Base-by-base conservation (phyloP, 495 filamentous ascomycete genomes). In the Margaritispora aquatica region DNA sequence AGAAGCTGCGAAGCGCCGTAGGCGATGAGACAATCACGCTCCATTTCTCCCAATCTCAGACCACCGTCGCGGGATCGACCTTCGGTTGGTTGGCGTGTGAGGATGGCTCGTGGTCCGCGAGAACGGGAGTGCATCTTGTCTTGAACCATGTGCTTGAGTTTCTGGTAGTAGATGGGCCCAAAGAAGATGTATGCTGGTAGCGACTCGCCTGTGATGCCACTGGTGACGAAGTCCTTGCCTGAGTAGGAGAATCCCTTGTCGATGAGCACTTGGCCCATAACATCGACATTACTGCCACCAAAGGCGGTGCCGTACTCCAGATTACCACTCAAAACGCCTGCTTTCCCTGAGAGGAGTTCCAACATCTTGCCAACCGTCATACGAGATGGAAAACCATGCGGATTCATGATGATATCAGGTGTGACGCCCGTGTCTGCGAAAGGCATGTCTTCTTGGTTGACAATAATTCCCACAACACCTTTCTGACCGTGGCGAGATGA, bases 341-440 rank as follows among this genome's bases (percentile, higher is more conserved):
- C 93, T 73, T 99, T 99, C 50, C 95, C 95, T 0, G 93, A 88
- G 13, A 99, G 79, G 46, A 96, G 86, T 71, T 99, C 94, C 53
- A 99, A 80, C 79, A 99, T 90, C 71, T 99, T 97, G 10, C 95
- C 94, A 63, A 99, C 95, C 50, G 94, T 99, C 94, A 99, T 99
- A 70, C 94, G 94, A 11, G 92, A 97, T 8, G 94, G 94, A 80
- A 99, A 97, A 83, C 95, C 94, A 74, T 99, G 94, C 0, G 94
- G 94, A 76, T 99, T 99, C 95, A 99, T 99, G 84, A 99, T 99
- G 67, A 99, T 94, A 70, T 99, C 94, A 0, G 94, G 94, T 38
- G 82, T 83, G 61, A 99, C 86, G 2, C 94, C 95, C 36, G 81
- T 76, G 72, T 97, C 93, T 9, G 88, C 87, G 75, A 99, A 99